Evolutionary conservation across 768 basidiomycete species (phyloP).

Genomic region (Lactifluus echinatus): DNA sequence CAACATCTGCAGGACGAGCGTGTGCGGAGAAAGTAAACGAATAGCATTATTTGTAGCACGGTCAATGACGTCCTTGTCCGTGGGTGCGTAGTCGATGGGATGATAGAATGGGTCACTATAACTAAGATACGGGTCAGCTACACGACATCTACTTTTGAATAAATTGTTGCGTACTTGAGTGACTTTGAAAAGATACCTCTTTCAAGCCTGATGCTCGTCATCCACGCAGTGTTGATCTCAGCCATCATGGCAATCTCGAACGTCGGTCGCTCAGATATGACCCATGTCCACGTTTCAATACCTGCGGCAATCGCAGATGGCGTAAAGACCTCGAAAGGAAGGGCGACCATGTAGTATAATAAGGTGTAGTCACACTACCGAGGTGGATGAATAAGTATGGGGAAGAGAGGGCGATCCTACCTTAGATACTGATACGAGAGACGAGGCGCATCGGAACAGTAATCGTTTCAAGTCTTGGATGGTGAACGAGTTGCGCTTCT

Average conservation of each 20-base stretch:
- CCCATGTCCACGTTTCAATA: slow-evolving; percentile 95
- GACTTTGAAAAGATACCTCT: slow-evolving; percentile 77
- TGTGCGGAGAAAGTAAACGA: slow-evolving; percentile 74
- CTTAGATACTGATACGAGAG: slow-evolving; percentile 59
- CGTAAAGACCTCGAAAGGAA: slow-evolving; percentile 87
- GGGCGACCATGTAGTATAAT: slow-evolving; percentile 73
- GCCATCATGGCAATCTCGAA: slow-evolving; percentile 78
- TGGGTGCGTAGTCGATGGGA: slow-evolving; percentile 82
- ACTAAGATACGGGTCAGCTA: slow-evolving; percentile 35
- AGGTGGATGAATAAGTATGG: not conserved
- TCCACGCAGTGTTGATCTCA: slow-evolving; percentile 85
- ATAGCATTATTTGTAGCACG: slow-evolving; percentile 59
- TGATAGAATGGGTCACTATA: slow-evolving; percentile 83
- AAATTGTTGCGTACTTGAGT: slow-evolving; percentile 55
- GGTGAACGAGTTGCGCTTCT: slow-evolving; percentile 63
- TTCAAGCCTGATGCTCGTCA: slow-evolving; percentile 63
- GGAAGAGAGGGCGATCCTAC: slow-evolving; percentile 29
- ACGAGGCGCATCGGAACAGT: slow-evolving; percentile 79
- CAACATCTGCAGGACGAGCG: slow-evolving; percentile 76
- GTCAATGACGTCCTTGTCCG: slow-evolving; percentile 77
- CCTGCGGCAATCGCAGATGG: slow-evolving; percentile 80
- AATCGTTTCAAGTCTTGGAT: slow-evolving; percentile 79
- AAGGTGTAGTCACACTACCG: slow-evolving; percentile 75
- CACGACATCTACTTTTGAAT: not conserved
- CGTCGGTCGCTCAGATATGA: slow-evolving; percentile 76